Evolutionary conservation across 768 basidiomycete genomes (phyloP), one percentile per base, ranked within the genome.

Genomic region (Pleurotus citrinopileatus): DNA sequence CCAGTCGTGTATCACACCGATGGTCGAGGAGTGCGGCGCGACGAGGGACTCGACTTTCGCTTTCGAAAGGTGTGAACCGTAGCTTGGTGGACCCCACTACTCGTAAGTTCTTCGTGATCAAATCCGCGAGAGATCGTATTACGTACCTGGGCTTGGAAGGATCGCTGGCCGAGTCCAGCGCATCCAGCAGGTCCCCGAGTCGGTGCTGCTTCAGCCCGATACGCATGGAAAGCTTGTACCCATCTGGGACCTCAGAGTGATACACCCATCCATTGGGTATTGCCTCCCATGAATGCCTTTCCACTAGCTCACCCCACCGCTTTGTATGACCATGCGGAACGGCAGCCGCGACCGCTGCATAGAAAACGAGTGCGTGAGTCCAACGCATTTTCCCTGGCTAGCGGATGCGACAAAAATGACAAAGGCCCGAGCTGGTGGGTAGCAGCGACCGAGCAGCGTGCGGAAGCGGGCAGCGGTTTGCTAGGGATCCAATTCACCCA

Each of bases 11-110:
- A 89, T 83, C 0, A 70, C 63, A 26, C 74, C 66, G n/a, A 85
- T 42, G 32, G 80, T 81, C 56, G 79, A 76, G 0, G 72, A 71
- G 57, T 82, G 76, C 3, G 88, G 88, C 3, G 79, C 75, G 53
- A 87, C 77, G 43, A 89, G 71, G 3, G 63, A 74, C 23, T 88
- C 84, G 1, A 85, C 84, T 55, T 88, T 80, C 46, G 77, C 78
- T 67, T 86, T 87, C 34, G 85, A 78, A 42, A 89, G 67, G 58
- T 83, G 74, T 9, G 73, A 69, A 0, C 82, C 83, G 55, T 76
- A 77, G 43, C 75, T 73, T 10, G 55, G 45, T 10, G 12, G 8
- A n/a, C n/a, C n/a, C n/a, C n/a, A n/a, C n/a, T 22, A 4, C 1
- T 4, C 15, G 25, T 27, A n/a, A 17, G 27, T 29, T 10, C 3